A percentile compares a stretch with the other conserved stretches of the same genome.
Evolutionary conservation across 2,329 filamentous ascomycete genomes (phyloP).

Genomic region (Trichophyton equinum): DNA sequence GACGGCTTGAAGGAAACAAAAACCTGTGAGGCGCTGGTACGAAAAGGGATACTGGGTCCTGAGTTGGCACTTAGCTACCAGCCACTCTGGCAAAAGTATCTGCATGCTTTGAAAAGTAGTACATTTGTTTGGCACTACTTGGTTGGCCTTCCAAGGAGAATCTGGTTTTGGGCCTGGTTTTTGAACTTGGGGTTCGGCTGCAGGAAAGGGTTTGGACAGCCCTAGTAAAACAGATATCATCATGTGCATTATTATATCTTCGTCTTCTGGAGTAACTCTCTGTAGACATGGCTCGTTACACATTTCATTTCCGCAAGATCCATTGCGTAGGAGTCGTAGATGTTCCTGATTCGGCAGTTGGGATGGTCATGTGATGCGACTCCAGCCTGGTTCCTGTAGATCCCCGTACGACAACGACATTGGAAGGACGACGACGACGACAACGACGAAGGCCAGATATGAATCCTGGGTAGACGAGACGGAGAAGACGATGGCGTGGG

Average conservation of each 20-base stretch:
- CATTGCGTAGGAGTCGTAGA: not conserved
- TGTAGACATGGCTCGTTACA: no score
- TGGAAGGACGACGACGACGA: no score
- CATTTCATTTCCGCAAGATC: no score
- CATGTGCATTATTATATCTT: no score
- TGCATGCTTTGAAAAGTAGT: conserved; percentile 3
- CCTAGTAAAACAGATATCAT: no score
- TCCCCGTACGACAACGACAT: no score
- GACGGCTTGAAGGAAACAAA: conserved; percentile 5
- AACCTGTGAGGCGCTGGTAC: conserved; percentile 7
- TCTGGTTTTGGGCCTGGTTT: not conserved
- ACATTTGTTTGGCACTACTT: not conserved
- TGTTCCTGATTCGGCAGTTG: not conserved
- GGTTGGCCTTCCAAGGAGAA: not conserved
- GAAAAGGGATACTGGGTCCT: conserved; percentile 9
- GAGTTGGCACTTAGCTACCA: conserved; percentile 8
- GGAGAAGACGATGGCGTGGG: not conserved
- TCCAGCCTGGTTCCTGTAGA: not conserved
- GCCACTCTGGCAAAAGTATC: conserved; percentile 7
- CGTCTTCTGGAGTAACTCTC: no score
- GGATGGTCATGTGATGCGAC: not conserved
- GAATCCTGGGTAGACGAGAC: no score
- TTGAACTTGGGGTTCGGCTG: not conserved
- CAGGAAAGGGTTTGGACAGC: not conserved
- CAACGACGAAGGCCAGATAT: no score